Evolutionary conservation across 805 yeast species (phyloP).

Genomic region (Candida tibetensis): DNA sequence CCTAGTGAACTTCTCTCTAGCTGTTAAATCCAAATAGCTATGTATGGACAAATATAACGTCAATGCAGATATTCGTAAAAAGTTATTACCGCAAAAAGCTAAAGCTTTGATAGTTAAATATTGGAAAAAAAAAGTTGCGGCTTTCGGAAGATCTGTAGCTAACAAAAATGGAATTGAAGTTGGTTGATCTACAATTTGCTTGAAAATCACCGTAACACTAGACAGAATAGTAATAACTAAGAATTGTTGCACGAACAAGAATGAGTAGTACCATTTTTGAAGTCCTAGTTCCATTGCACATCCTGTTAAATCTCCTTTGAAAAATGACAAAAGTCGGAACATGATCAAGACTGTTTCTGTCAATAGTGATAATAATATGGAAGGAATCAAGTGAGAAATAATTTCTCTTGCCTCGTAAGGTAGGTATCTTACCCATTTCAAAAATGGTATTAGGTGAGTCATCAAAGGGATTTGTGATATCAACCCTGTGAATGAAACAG

Average conservation of each 20-base stretch:
- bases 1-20: slow-evolving; percentile 53
- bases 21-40: slow-evolving; percentile 50
- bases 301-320: slow-evolving; percentile 61
- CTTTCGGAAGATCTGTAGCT: slow-evolving; percentile 78
- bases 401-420: slow-evolving; percentile 55
- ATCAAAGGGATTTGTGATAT: slow-evolving; percentile 71
- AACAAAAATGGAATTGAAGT: slow-evolving; percentile 66
- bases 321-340: slow-evolving; percentile 51
- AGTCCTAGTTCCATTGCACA: slow-evolving; percentile 64
- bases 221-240: slow-evolving; percentile 83
- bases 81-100: slow-evolving; percentile 68
- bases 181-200: slow-evolving; percentile 65
- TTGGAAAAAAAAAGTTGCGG: slow-evolving; percentile 82
- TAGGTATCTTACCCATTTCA: slow-evolving; percentile 51
- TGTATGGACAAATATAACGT: slow-evolving; percentile 35
- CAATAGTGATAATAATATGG: slow-evolving; percentile 59
- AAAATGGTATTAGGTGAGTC: slow-evolving; percentile 57
- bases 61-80: slow-evolving; percentile 59
- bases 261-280: slow-evolving; percentile 75
- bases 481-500: slow-evolving; percentile 77
- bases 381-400: slow-evolving; percentile 64
- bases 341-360: slow-evolving; percentile 60
- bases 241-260: slow-evolving; percentile 78
- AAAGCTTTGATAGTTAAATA: slow-evolving; percentile 73
- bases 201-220: slow-evolving; percentile 63